Conservation (phyloP, 257 asterid species). For the Pogostemon cablin region DNA sequence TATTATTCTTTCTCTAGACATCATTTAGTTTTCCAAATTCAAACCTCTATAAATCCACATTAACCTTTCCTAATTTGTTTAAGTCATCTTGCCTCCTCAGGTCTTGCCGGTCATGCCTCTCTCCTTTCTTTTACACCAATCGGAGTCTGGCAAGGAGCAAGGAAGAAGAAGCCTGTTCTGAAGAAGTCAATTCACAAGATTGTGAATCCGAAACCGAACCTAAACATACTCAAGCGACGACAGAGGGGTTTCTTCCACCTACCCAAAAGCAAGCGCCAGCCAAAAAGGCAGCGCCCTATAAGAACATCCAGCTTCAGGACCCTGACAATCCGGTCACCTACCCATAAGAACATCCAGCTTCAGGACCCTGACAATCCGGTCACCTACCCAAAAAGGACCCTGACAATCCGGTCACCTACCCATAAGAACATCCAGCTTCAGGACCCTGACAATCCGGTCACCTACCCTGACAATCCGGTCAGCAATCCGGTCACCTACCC, state of each 20-base stretch:
- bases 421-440: too few species aligned
- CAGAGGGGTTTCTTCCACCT: slow-evolving; percentile 1
- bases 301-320: slow-evolving; percentile 23
- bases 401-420: slow-evolving; percentile 28
- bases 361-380: slow-evolving; percentile 45
- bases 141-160: slow-evolving; percentile 45
- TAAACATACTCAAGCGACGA: slow-evolving; percentile 9
- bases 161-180: slow-evolving; percentile 30
- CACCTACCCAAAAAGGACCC: slow-evolving; percentile 50
- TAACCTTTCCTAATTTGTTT: neutral
- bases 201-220: slow-evolving; percentile 39
- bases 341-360: slow-evolving; percentile 48
- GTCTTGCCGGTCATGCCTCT: neutral
- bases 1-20: too few species aligned
- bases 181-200: slow-evolving; percentile 30
- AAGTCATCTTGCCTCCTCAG: neutral
- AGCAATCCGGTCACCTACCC: too few species aligned
- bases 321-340: slow-evolving; percentile 33
- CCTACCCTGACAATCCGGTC: too few species aligned
- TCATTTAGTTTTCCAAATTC: too few species aligned
- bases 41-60: neutral
- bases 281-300: neutral
- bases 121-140: slow-evolving; percentile 10
- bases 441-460: too few species aligned
- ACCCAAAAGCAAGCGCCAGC: slow-evolving; percentile 28